phyloP scores from a whole-genome alignment of 1,139 yeast genomes.

The Suhomyces coccinellae region DNA sequence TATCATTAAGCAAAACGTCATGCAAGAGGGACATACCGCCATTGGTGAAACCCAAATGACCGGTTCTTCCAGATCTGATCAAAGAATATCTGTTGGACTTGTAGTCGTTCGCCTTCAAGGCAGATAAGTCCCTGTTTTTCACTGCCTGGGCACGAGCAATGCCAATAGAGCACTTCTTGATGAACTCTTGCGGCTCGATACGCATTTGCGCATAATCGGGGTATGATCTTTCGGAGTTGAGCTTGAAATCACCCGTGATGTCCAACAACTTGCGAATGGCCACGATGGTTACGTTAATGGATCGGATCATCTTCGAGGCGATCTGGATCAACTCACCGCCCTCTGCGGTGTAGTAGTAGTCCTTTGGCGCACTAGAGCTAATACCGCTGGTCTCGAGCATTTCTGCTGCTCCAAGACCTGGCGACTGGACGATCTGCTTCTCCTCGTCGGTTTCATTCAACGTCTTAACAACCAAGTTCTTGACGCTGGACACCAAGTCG shows the following conservation, averaged over 20 bases:
- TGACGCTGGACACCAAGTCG: slow-evolving; percentile 64
- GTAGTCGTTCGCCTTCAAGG: slow-evolving; percentile 14
- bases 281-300: slow-evolving; percentile 51
- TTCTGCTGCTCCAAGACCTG: slow-evolving; percentile 2
- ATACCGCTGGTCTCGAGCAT: slow-evolving; percentile 3
- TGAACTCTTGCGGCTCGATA: slow-evolving; percentile 63
- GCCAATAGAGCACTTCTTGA: slow-evolving; percentile 62
- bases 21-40: slow-evolving; percentile 58
- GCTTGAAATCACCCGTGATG: slow-evolving; percentile 69
- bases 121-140: slow-evolving; percentile 26
- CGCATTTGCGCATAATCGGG: slow-evolving; percentile 66
- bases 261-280: slow-evolving; percentile 46
- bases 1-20: slow-evolving; percentile 46
- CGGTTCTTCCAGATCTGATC: slow-evolving; percentile 58
- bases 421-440: slow-evolving; percentile 13
- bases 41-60: slow-evolving; percentile 53
- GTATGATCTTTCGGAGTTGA: slow-evolving; percentile 64
- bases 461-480: slow-evolving; percentile 58
- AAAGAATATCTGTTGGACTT: slow-evolving; percentile 53
- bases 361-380: slow-evolving; percentile 14
- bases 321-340: slow-evolving; percentile 65
- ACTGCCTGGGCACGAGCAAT: slow-evolving; percentile 45
- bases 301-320: slow-evolving; percentile 62
- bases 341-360: slow-evolving; percentile 61
- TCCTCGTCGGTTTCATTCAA: slow-evolving; percentile 39